Conservation (phyloP, 345 rosid genomes). For the Linum usitatissimum region DNA sequence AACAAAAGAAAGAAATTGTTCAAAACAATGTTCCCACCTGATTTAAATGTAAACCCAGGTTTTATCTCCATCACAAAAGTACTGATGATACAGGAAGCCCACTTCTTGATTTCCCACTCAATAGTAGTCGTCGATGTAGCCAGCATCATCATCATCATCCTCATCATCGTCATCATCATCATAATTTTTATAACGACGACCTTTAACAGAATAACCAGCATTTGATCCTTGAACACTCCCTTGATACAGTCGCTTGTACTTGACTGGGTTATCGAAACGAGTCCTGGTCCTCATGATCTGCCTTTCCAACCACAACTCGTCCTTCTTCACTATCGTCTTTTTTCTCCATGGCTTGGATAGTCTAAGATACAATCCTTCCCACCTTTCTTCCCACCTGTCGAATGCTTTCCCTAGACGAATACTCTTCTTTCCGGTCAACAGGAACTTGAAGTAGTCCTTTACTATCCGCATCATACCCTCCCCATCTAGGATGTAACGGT, state of each 20-base stretch:
- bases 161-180: not conserved
- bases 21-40: too few relatives aligned
- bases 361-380: not conserved
- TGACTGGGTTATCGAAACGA: constrained; percentile 53
- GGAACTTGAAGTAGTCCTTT: not conserved
- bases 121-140: not conserved
- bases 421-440: not conserved
- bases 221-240: constrained; percentile 15
- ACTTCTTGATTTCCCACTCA: not conserved
- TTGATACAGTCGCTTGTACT: constrained; percentile 30
- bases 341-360: constrained; percentile 19
- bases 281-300: constrained; percentile 60
- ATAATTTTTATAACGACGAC: too few relatives aligned
- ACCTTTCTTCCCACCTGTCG: constrained; percentile 2
- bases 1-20: too few relatives aligned
- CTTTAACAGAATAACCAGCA: constrained; percentile 3
- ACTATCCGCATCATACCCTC: not conserved
- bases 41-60: too few relatives aligned
- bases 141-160: not conserved
- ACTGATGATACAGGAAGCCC: too few relatives aligned
- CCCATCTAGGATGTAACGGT: not conserved
- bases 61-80: too few relatives aligned
- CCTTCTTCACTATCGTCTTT: constrained; percentile 32
- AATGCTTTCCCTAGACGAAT: not conserved
- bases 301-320: constrained; percentile 53